Percentiles rank a stretch among this genome's conserved stretches.
phyloP scores from a whole-genome alignment of 2,329 filamentous ascomycete species.

The Lecanicillium sp. region DNA sequence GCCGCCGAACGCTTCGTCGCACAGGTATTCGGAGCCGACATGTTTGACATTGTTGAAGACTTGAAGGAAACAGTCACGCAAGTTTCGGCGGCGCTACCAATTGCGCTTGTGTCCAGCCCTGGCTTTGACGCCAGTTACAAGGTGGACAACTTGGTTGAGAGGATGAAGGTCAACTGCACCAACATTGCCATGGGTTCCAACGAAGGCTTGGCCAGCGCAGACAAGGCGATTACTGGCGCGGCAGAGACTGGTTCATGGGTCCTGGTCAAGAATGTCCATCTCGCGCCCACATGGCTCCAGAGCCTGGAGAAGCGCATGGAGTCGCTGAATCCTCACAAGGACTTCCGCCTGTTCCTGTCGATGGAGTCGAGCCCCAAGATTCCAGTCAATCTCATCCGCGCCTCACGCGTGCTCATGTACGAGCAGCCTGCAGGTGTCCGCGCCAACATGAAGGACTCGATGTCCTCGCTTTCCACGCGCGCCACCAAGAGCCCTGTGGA shows the following conservation, averaged over 20 bases:
- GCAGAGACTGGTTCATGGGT: slow-evolving; percentile 93
- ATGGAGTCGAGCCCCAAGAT: slow-evolving; percentile 98
- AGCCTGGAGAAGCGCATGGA: slow-evolving; percentile 96
- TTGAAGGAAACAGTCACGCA: slow-evolving; percentile 77
- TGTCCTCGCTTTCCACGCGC: slow-evolving; percentile 71
- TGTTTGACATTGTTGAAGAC: slow-evolving; percentile 81
- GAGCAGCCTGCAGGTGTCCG: slow-evolving; percentile 95
- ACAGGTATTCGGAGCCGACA: slow-evolving; percentile 72
- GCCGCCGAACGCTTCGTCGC: slow-evolving; percentile 85
- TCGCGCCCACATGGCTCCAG: slow-evolving; percentile 92
- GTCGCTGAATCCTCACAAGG: slow-evolving; percentile 83
- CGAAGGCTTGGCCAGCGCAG: slow-evolving; percentile 83
- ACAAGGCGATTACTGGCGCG: slow-evolving; percentile 90
- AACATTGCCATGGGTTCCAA: slow-evolving; percentile 99
- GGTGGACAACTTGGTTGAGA: slow-evolving; percentile 88
- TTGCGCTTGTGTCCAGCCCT: slow-evolving; percentile 87
- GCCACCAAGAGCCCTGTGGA: slow-evolving; percentile 81
- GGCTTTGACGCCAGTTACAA: slow-evolving; percentile 99
- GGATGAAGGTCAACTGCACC: slow-evolving; percentile 73
- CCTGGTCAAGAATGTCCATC: slow-evolving; percentile 96
- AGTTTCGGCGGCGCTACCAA: slow-evolving; percentile 75
- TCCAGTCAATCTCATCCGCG: slow-evolving; percentile 87
- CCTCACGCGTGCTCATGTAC: slow-evolving; percentile 92
- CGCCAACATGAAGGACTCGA: slow-evolving; percentile 97
- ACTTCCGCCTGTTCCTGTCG: slow-evolving; percentile 92